These are phyloP conservation scores for Corniculantispora saksenae DNA, from an alignment of 2,329 filamentous ascomycete species.

Conservation along the genomic window DNA sequence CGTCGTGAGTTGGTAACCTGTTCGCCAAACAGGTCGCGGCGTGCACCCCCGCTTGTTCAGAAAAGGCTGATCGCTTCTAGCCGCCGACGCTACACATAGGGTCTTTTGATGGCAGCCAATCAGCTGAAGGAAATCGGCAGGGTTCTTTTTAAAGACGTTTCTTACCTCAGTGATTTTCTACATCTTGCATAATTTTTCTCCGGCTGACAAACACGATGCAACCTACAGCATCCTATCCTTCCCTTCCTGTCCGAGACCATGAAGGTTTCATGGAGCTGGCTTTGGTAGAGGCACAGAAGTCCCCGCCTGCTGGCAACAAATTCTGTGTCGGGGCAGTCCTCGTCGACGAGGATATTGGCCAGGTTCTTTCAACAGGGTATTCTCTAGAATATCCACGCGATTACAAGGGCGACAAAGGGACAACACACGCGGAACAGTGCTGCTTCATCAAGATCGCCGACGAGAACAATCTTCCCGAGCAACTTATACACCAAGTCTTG, in stretches of 20 bases:
- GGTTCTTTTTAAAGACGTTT: background rate
- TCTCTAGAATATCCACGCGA: conserved; percentile 41
- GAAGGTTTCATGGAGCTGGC: conserved; percentile 41
- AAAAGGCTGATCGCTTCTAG: background rate
- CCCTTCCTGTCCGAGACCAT: conserved; percentile 28
- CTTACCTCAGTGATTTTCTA: background rate
- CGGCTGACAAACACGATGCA: background rate
- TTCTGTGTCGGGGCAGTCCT: conserved; percentile 46
- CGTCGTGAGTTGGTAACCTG: background rate
- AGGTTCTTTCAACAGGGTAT: conserved; percentile 45
- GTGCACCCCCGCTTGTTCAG: background rate
- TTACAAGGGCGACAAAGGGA: conserved; percentile 38
- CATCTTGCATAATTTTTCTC: background rate
- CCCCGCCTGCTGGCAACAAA: conserved; percentile 38
- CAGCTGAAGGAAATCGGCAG: background rate
- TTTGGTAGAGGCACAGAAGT: conserved; percentile 36
- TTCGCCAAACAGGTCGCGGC: background rate
- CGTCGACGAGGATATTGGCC: conserved; percentile 36
- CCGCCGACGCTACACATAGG: background rate
- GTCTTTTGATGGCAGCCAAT: background rate
- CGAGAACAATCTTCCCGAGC: conserved; percentile 51
- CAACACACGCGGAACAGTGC: conserved; percentile 91
- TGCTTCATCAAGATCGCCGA: conserved; percentile 74
- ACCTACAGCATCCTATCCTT: conserved; percentile 10
- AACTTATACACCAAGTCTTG: conserved; percentile 49